Evolutionary conservation across 257 asterid species (phyloP).

Genomic region (Solanum sejunctum): DNA sequence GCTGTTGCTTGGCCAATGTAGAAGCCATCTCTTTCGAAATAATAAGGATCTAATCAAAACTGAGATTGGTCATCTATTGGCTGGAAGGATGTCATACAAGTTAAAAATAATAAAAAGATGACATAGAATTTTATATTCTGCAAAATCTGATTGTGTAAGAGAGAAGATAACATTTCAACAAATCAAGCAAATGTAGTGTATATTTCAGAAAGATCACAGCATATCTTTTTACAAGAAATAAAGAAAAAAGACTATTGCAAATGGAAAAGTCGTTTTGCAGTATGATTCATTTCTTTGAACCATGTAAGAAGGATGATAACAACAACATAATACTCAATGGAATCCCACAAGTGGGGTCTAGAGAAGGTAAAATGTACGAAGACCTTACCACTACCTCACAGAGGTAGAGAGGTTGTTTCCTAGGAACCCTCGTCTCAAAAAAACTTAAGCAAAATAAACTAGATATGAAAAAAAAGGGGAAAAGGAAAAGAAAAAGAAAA

Average conservation of each 20-base stretch:
- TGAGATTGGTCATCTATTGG: not conserved
- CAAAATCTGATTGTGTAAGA: not conserved
- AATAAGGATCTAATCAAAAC: constrained; percentile 53
- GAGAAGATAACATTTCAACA: not conserved
- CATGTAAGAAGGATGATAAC: no score
- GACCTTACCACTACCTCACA: no score
- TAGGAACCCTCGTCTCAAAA: no score
- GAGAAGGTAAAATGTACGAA: no score
- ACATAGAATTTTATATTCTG: not conserved
- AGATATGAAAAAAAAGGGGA: no score
- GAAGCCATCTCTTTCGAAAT: constrained; percentile 61
- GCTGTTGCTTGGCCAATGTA: constrained; percentile 88
- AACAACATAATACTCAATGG: no score
- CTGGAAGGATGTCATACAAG: not conserved
- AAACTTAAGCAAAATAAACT: no score
- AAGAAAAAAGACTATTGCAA: not conserved
- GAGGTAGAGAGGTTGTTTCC: no score
- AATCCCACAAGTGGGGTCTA: no score
- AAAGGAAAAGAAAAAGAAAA: no score
- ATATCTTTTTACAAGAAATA: not conserved
- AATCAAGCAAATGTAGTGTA: not conserved
- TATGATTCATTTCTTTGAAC: no score
- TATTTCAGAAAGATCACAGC: not conserved
- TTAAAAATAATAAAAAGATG: not conserved
- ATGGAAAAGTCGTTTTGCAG: no score